These are phyloP conservation scores for Pseudopyrenochaeta lycopersici DNA, from an alignment of 2,329 filamentous ascomycete species.

Conservation along the genomic window DNA sequence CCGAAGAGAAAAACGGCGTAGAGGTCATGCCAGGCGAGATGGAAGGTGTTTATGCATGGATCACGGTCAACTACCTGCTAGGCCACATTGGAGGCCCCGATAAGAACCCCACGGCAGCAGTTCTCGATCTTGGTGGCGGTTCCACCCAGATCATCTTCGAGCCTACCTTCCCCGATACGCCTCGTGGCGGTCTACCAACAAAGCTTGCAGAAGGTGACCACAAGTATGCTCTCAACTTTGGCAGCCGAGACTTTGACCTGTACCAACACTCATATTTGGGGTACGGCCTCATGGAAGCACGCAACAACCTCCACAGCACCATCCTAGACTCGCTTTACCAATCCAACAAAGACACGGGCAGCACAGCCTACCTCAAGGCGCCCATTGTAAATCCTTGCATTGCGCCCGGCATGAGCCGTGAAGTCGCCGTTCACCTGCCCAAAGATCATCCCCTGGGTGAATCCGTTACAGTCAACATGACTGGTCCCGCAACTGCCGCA, in stretches of 20 bases:
- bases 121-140: conserved; percentile 95
- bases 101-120: conserved; percentile 86
- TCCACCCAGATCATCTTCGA: conserved; percentile 99
- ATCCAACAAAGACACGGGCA: conserved; percentile 60
- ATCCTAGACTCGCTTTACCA: conserved; percentile 77
- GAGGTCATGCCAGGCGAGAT: conserved; percentile 97
- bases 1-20: conserved; percentile 83
- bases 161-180: conserved; percentile 82
- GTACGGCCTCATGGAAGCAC: conserved; percentile 95
- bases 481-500: conserved; percentile 77
- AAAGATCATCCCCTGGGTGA: conserved; percentile 72
- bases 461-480: conserved; percentile 81
- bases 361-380: conserved; percentile 71
- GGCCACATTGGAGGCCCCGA: conserved; percentile 96
- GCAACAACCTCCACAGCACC: conserved; percentile 81
- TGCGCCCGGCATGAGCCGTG: conserved; percentile 77
- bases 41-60: conserved; percentile 98
- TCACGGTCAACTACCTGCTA: conserved; percentile 97
- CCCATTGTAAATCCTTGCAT: conserved; percentile 88
- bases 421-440: conserved; percentile 76
- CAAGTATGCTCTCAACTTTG: conserved; percentile 92
- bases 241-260: conserved; percentile 87
- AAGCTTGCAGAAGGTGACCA: conserved; percentile 89
- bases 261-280: conserved; percentile 99
- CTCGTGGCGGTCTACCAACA: conserved; percentile 82